Evolutionary conservation across 495 filamentous ascomycete genomes (phyloP), one percentile per base, ranked within the genome.

Genomic region (Parachaetomium inaequale): DNA sequence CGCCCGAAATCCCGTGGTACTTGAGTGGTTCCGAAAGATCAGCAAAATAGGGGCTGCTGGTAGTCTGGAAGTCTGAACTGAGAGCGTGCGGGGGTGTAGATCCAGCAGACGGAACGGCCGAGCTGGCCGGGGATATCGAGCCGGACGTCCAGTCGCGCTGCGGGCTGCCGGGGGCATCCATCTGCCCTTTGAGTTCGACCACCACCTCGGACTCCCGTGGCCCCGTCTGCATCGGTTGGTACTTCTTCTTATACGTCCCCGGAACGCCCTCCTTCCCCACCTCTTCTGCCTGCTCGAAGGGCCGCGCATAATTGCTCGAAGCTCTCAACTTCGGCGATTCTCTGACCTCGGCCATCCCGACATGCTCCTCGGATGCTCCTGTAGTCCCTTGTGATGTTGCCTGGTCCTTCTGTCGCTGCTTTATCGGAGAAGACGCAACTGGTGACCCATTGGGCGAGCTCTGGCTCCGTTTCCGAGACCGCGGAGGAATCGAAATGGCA

Each of bases 391-490:
- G 56, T 5, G n/a, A 7, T 15, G 25, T 29, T 28, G 1, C 45
- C 6, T 10, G 12, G 5, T 29, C 34, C 2, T 19, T 28, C 21
- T 21, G 32, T 10, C 25, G 25, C 32, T n/a, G 46, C 10, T 61
- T 40, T 12, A 14, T 2, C 26, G 38, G 10, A 40, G 14, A 60
- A 32, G 58, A 45, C 3, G 25, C 34, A 5, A n/a, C 14, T 32
- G 25, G 28, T 11, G 19, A 25, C 12, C 28, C 58, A 0, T 12
- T 12, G 4, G 38, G 23, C 7, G 40, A 23, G 26, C 36, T 42
- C 32, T 38, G 51, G 5, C 50, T 55, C 29, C 71, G 59, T 56
- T 55, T 70, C 55, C 51, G 65, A 21, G 71, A 74, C 7, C 66
- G 63, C 11, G 71, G 69, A 8, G 69, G 71, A 21, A 67, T 66